Evolutionary conservation across 2,329 filamentous ascomycete genomes (phyloP).

Genomic region (Juglanconis juglandina): DNA sequence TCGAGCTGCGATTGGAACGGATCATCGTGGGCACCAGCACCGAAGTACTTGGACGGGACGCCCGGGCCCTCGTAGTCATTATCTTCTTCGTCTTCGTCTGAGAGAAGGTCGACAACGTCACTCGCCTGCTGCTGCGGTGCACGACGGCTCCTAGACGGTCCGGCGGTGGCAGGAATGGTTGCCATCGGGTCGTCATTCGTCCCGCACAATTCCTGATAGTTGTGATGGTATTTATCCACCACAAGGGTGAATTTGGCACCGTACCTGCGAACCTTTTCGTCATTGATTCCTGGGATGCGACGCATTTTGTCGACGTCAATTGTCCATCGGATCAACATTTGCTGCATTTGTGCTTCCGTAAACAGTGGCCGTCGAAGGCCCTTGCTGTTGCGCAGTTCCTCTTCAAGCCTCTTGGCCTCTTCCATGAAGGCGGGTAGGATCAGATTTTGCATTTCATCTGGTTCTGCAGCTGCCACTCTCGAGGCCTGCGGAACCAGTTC

Average conservation of each 20-base stretch:
- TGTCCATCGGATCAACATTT: conserved; percentile 72
- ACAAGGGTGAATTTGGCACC: conserved; percentile 60
- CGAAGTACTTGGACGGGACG: conserved; percentile 49
- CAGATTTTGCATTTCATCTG: conserved; percentile 56
- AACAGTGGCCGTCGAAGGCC: conserved; percentile 60
- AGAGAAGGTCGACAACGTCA: conserved; percentile 55
- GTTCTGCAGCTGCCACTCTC: conserved; percentile 44
- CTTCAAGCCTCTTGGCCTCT: conserved; percentile 58
- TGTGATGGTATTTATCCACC: conserved; percentile 49
- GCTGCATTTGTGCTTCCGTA: conserved; percentile 64
- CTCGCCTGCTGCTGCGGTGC: conserved; percentile 23
- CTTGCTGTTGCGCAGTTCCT: conserved; percentile 58
- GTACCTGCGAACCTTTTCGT: conserved; percentile 58
- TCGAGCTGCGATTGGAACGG: conserved; percentile 21
- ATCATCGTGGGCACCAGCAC: conserved; percentile 9
- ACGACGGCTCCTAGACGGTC: conserved; percentile 3
- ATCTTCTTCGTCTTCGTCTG: conserved; percentile 37
- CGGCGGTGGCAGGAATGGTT: conserved; percentile 13
- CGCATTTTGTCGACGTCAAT: conserved; percentile 59
- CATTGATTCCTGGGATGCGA: conserved; percentile 59
- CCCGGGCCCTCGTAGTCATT: conserved; percentile 27
- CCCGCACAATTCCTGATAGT: conserved; percentile 29
- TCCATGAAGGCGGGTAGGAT: conserved; percentile 64
- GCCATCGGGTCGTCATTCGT: conserved; percentile 17
- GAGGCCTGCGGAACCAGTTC: conserved; percentile 57